A percentile compares a stretch with the other conserved stretches of the same genome.
These are phyloP conservation scores for Wickerhamomyces hampshirensis DNA, from an alignment of 805 yeast species.

Conservation along the genomic window DNA sequence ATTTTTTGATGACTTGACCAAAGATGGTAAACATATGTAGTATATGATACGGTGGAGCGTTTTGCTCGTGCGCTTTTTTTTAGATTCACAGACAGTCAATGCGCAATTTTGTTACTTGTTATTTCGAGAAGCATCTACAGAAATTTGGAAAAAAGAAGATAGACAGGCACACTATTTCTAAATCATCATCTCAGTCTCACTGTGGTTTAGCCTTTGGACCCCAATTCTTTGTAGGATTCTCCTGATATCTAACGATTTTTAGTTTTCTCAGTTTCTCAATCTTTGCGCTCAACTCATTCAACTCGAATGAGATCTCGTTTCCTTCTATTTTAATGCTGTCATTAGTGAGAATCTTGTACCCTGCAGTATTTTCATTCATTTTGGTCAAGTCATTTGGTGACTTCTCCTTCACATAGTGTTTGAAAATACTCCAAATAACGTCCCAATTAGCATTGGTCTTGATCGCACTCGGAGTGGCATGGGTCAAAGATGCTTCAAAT, in stretches of 20 bases:
- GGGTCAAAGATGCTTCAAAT: slow-evolving; percentile 78
- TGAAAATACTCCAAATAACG: slow-evolving; percentile 66
- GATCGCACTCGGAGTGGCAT: slow-evolving; percentile 78
- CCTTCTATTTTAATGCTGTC: slow-evolving; percentile 31
- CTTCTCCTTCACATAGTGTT: slow-evolving; percentile 50
- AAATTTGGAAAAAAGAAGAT: too few species aligned
- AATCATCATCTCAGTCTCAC: too few species aligned
- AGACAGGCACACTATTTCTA: too few species aligned
- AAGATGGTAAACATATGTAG: background rate
- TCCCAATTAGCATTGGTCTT: slow-evolving; percentile 91
- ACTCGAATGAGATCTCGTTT: slow-evolving; percentile 50
- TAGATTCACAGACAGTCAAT: too few species aligned
- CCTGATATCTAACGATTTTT: slow-evolving; percentile 84
- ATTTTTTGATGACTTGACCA: background rate
- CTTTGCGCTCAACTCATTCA: slow-evolving; percentile 51
- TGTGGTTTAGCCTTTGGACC: slow-evolving; percentile 89
- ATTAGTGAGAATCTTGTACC: slow-evolving; percentile 50
- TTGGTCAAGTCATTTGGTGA: slow-evolving; percentile 32
- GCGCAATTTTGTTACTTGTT: too few species aligned
- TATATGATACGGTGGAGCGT: too few species aligned
- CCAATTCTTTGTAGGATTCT: slow-evolving; percentile 93
- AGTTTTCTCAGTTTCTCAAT: slow-evolving; percentile 62
- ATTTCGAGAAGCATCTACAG: too few species aligned
- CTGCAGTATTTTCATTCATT: slow-evolving; percentile 44
- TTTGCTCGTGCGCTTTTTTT: too few species aligned